phyloP scores from a whole-genome alignment of 2,329 filamentous ascomycete genomes.

The Pestalotiopsis sp. region DNA sequence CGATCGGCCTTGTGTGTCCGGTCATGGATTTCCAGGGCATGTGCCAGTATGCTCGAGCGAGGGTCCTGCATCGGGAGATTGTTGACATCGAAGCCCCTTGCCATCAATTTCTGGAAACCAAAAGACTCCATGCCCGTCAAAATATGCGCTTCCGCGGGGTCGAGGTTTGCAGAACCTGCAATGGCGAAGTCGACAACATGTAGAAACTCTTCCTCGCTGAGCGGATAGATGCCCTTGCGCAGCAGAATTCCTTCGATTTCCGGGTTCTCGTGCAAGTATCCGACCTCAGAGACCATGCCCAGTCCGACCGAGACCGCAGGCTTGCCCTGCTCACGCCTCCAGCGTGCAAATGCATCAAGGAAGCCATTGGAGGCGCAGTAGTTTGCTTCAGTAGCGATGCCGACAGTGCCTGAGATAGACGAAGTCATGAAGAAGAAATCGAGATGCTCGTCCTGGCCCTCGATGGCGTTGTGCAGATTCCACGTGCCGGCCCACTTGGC shows the following conservation, averaged over 20 bases:
- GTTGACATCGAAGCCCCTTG: not conserved
- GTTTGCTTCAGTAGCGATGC: conserved; percentile 34
- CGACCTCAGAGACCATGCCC: conserved; percentile 38
- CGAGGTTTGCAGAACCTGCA: conserved; percentile 16
- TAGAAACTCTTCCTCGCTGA: conserved; percentile 26
- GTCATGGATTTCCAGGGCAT: conserved; percentile 19
- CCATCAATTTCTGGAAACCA: conserved; percentile 8
- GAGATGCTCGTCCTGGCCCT: not conserved
- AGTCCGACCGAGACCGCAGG: conserved; percentile 28
- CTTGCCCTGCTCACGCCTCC: conserved; percentile 27
- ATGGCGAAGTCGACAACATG: conserved; percentile 26
- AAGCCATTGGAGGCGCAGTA: conserved; percentile 41
- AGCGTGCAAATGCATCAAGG: conserved; percentile 35
- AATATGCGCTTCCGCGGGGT: conserved; percentile 18
- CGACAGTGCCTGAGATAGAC: conserved; percentile 31
- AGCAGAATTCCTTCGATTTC: conserved; percentile 22
- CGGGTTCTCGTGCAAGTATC: conserved; percentile 35
- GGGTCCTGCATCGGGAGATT: conserved; percentile 14
- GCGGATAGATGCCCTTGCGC: conserved; percentile 22
- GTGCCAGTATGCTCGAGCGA: conserved; percentile 11
- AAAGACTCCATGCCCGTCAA: conserved; percentile 24
- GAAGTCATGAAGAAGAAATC: conserved; percentile 37
- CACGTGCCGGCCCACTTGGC: conserved; percentile 26
- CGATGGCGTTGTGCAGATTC: conserved; percentile 25
- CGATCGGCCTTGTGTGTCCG: not conserved